These are phyloP conservation scores for Zea luxurians DNA, from an alignment of 176 grass and related monocot species.

Conservation along the genomic window DNA sequence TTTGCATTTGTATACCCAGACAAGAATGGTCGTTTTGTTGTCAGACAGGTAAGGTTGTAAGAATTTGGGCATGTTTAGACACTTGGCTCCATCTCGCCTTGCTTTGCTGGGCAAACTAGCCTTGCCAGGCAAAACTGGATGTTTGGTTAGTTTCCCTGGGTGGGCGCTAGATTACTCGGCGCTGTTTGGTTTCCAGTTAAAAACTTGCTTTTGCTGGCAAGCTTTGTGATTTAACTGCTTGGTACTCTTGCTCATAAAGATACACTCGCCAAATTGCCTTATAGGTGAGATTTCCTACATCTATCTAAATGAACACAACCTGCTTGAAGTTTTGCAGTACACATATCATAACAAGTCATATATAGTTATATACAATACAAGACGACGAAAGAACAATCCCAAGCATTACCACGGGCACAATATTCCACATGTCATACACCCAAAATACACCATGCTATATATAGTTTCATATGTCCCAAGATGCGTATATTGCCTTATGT, in stretches of 20 bases:
- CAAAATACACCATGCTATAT: background rate
- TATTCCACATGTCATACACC: background rate
- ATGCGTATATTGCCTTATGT: background rate
- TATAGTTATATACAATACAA: background rate
- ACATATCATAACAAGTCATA: background rate
- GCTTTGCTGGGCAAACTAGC: background rate
- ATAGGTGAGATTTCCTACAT: background rate
- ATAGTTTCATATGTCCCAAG: background rate
- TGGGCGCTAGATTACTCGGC: background rate
- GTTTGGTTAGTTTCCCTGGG: background rate
- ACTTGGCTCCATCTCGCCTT: background rate
- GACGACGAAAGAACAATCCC: background rate
- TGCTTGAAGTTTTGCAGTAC: background rate
- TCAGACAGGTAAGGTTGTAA: conserved; percentile 52
- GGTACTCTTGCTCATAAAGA: background rate
- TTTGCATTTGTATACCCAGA: conserved; percentile 95
- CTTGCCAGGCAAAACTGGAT: background rate
- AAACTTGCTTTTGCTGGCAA: background rate
- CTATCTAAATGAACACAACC: background rate
- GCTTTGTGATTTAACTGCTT: background rate
- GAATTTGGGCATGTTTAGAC: background rate
- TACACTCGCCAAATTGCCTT: background rate
- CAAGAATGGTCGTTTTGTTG: conserved; percentile 87
- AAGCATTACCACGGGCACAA: background rate
- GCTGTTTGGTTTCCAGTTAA: background rate